Evolutionary conservation across 2,329 filamentous ascomycete genomes (phyloP), one percentile per base, ranked within the genome.

Genomic region (Neonectria magnoliae): DNA sequence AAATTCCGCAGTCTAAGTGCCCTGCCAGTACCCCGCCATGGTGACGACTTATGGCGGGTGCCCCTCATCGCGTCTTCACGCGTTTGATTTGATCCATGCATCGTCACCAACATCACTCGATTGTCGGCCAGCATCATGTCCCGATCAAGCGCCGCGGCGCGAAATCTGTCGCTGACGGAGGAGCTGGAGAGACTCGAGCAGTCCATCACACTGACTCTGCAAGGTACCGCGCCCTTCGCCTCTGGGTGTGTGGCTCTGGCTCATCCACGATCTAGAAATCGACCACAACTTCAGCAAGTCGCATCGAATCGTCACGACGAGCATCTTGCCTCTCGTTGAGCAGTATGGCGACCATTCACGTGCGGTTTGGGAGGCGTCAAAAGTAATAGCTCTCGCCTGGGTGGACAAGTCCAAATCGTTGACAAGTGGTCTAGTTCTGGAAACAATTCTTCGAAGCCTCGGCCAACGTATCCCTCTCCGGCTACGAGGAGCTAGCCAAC

Each of bases 381-480:
- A 97, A 88, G 93, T 95, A 58, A 5, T 2, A 11, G 9, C 7
- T 1, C 1, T 14, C 14, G 29, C 2, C 0, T 10, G 2, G 1
- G 22, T 10, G 1, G 10, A 14, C 27, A 4, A 44, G 13, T 13
- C 22, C 10, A 36, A 20, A 31, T 25, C 44, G 27, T 63, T 65
- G 13, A 67, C 36, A 55, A 55, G 29, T 14, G 9, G 29, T 59
- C 13, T 75, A 97, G 92, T 99, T 99, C 81, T 99, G 96, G 96
- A 99, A 99, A 81, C 94, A 98, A 83, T 99, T 99, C 84, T 99
- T 99, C 80, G 96, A 99, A 81, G 94, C 96, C 38, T 97, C 94
- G 52, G 96, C 96, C 77, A 98, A 99, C 75, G 95, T 99, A 27
- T 97, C 95, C 11, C 87, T 99, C 11, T 97, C 94, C 0, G 94